Conservation (phyloP, 2,329 filamentous ascomycete species). For the Diaporthe citrichinensis region DNA sequence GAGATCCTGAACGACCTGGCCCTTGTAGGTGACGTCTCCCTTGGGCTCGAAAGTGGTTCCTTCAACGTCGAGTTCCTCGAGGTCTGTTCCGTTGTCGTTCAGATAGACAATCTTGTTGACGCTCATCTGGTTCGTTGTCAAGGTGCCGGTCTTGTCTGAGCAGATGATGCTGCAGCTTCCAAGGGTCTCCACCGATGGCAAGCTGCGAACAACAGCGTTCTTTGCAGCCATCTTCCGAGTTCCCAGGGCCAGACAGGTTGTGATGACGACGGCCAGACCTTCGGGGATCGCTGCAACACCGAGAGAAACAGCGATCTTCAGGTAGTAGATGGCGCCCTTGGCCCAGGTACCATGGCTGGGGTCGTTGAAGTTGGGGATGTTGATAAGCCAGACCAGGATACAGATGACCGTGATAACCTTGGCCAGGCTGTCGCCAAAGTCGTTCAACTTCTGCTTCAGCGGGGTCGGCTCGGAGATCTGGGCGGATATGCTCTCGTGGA, state of each 20-base stretch:
- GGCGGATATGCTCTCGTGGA: slow-evolving; percentile 97
- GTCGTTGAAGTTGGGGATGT: slow-evolving; percentile 97
- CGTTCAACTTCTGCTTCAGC: slow-evolving; percentile 98
- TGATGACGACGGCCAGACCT: slow-evolving; percentile 97
- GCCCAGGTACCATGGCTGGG: slow-evolving; percentile 93
- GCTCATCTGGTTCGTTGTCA: slow-evolving; percentile 99
- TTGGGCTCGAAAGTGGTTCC: slow-evolving; percentile 93
- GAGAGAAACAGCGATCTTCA: slow-evolving; percentile 98
- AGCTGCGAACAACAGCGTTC: slow-evolving; percentile 95
- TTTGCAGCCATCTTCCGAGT: slow-evolving; percentile 99
- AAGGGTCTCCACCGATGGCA: slow-evolving; percentile 96
- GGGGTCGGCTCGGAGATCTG: slow-evolving; percentile 98
- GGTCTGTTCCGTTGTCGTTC: slow-evolving; percentile 76
- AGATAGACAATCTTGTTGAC: slow-evolving; percentile 93
- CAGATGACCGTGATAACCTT: slow-evolving; percentile 99
- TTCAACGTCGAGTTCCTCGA: slow-evolving; percentile 91
- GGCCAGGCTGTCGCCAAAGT: slow-evolving; percentile 95
- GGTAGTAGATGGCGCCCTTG: slow-evolving; percentile 98
- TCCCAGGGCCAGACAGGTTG: slow-evolving; percentile 95
- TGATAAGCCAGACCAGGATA: slow-evolving; percentile 97
- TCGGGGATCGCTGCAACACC: slow-evolving; percentile 98
- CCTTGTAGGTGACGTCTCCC: slow-evolving; percentile 79
- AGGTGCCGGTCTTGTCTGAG: slow-evolving; percentile 98
- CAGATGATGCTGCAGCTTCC: slow-evolving; percentile 99
- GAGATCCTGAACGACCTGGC: slow-evolving; percentile 77